Evolutionary conservation across 2,329 filamentous ascomycete species (phyloP), one percentile per base, ranked within the genome.

Genomic region (Trichoderma harzianum): DNA sequence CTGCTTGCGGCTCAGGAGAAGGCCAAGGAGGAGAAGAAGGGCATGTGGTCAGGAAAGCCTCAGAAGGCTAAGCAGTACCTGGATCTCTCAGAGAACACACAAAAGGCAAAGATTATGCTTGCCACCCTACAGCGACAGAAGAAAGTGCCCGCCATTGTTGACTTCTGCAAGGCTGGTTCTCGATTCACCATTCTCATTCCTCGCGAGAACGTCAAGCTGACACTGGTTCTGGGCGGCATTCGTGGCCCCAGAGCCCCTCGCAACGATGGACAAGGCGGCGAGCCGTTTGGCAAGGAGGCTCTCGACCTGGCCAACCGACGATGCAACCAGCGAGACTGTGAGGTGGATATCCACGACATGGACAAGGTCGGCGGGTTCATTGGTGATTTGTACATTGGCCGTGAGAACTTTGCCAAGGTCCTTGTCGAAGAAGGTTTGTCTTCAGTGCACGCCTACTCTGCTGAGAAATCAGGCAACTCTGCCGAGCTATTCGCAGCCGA

Each of bases 341-440:
- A 98, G 82, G 93, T 99, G 72, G 95, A 99, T 77, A 92, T 99
- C 24, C 91, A 97, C 80, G 94, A 95, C 77, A 93, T 94, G 76
- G 96, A 99, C 86, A 98, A 98, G 86, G 91, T 96, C 30, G 96
- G 96, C 77, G 96, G 96, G 47, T 99, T 99, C 85, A 98, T 99
- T 76, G 96, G 96, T 70, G 93, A 94, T 16, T 87, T 99, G 28
- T 98, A 94, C 81, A 89, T 99, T 80, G 95, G 94, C 85, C 93
- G 95, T 68, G 95, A 98, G 83, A 98, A 93, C 84, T 97, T 99
- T 79, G 93, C 95, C 78, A 98, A 97, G 86, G 82, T 93, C 2
- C 88, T 99, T 1, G 90, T 99, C 1, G 96, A 98, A 82, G 96
- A 99, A 83, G 96, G 96, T 73, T 87, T 98, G 34, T 95, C 96